Evolutionary conservation across 805 yeast species (phyloP), one percentile per base, ranked within the genome.

Genomic region (Naumovozyma baii): DNA sequence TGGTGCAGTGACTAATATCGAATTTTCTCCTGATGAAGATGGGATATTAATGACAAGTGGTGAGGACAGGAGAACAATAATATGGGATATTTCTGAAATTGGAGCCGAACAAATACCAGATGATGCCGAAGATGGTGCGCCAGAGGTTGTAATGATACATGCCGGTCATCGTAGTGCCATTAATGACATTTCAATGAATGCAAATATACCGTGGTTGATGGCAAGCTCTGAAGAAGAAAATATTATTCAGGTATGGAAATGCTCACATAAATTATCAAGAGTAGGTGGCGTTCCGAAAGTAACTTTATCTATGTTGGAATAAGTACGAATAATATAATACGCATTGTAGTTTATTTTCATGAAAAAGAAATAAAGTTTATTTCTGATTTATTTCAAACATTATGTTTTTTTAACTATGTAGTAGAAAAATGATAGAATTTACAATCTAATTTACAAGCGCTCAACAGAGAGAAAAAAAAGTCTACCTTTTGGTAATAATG

Each of bases 111-210:
- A 84, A 58, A 71, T 70, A 12, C 87, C 78, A 48, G 95, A 85
- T 49, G 95, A 86, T 55, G 83, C 86, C 22, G 94, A 83, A 47
- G 96, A 86, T 52, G 96, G 94, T 31, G 82, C 82, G 19, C 90
- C 95, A 3, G 96, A 86, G 58, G 62, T 86, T 28, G 67, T 85
- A 50, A 82, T 85, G 87, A 82, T 86, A 80, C 95, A 86, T 56
- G 94, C 94, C 30, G 95, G 95, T 16, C 95, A 86, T 55, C 79
- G 87, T 15, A 80, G 85, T 14, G 69, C 80, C 4, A 79, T 83
- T 14, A 77, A 79, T 33, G 94, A 83, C 56, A 67, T 83, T 48
- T 72, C 78, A 26, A 78, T 84, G 69, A 80, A 78, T 53, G 77
- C 79, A 4, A 54, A 56, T 31, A 69, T 77, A 42, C 83, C 83